These are phyloP conservation scores for Entomortierella lignicola DNA, from an alignment of 192 early-diverging fungal genomes.

Conservation along the genomic window DNA sequence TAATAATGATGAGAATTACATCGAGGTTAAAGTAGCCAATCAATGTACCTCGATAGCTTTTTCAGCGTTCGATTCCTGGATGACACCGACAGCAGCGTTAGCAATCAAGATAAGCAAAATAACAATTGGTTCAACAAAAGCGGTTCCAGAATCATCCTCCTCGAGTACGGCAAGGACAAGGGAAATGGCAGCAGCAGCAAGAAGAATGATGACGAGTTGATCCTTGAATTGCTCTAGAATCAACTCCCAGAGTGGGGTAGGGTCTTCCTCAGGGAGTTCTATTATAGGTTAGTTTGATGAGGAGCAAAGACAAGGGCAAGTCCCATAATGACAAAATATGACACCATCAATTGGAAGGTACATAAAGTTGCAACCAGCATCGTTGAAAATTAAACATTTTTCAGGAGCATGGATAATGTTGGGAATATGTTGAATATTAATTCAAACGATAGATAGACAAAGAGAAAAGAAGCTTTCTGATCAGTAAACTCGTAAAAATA, in stretches of 20 bases:
- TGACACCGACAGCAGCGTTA: slow-evolving; percentile 96
- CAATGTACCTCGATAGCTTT: slow-evolving; percentile 89
- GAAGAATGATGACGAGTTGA: slow-evolving; percentile 96
- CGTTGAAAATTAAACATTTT: background rate
- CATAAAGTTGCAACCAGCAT: too few relatives aligned
- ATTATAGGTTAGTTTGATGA: background rate
- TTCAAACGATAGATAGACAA: slow-evolving; percentile 59
- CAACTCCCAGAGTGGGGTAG: slow-evolving; percentile 92
- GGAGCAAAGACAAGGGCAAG: background rate
- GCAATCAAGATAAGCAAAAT: slow-evolving; percentile 98
- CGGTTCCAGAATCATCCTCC: slow-evolving; percentile 78
- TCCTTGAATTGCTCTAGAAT: slow-evolving; percentile 98
- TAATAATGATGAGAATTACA: background rate
- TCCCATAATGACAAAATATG: background rate
- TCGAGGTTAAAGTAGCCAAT: background rate
- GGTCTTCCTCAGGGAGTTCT: slow-evolving; percentile 91
- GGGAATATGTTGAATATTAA: slow-evolving; percentile 59
- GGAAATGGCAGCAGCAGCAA: slow-evolving; percentile 90
- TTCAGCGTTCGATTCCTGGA: slow-evolving; percentile 97
- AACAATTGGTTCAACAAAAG: slow-evolving; percentile 98
- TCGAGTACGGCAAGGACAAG: slow-evolving; percentile 94
- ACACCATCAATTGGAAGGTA: slow-evolving; percentile 5
- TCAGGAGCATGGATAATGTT: slow-evolving; percentile 64
- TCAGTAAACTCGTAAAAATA: too few relatives aligned
- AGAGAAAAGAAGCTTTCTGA: background rate